Evolutionary conservation across 2,329 filamentous ascomycete genomes (phyloP), one percentile per base, ranked within the genome.

Genomic region (Neoascochyta sp.): DNA sequence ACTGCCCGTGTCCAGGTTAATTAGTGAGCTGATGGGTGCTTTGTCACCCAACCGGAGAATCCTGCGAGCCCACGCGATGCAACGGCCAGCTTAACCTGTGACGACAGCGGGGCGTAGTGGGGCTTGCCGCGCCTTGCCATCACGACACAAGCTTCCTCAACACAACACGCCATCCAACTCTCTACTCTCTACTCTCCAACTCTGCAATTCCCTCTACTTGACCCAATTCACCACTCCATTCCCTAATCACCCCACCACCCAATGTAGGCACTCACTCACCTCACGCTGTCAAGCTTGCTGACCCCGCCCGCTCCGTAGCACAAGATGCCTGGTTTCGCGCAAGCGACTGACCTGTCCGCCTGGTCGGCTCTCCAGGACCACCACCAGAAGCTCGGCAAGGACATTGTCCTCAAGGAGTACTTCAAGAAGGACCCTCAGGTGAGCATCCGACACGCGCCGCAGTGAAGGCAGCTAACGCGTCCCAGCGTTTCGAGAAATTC

Each of bases 301-400:
- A 45, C 41, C 45, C 39, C 39, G 39, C 42, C 40, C 53, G 40
- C 26, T 38, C 35, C 29, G 30, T 45, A 51, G 27, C 45, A 47
- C 48, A 67, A 46, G 42, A 75, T 75, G 73, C 69, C 73, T 35
- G 71, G 67, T 41, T 80, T 94, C 79, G 76, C 86, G 52, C 88
- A 93, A 72, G 83, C 90, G 52, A 88, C 81, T 62, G 83, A 87
- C 44, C 82, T 95, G 52, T 74, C 80, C 53, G 81, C 87, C 60
- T 98, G 92, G 90, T 77, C 83, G 64, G 78, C 85, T 63, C 87
- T 98, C 60, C 86, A 94, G 70, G 76, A 86, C 57, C 89, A 96
- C 69, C 88, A 93, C 69, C 81, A 86, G 67, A 76, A 75, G 43
- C 78, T 92, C 26, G 89, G 87, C 59, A 89, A 89, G 71, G 80